Evolutionary conservation across 495 filamentous ascomycete species (phyloP), one percentile per base, ranked within the genome.

Genomic region (Daldinia bambusicola): DNA sequence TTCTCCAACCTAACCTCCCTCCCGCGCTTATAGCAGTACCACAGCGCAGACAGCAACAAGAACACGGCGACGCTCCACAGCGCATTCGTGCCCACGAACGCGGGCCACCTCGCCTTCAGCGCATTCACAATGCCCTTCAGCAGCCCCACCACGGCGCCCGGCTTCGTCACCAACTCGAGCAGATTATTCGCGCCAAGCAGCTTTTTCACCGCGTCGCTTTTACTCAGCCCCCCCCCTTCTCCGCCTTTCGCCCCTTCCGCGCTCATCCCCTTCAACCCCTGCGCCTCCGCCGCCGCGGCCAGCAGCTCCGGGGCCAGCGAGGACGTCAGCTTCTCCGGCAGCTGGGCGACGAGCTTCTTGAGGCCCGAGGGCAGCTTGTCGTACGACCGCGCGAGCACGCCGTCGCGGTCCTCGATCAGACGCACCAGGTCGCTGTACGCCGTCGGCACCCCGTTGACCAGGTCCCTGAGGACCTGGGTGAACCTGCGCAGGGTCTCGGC

Each of bases 11-110:
- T 84, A 13, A 89, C 89, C 80, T 99, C 95, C 14, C 88, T 87
- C 38, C 95, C 95, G 13, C 95, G 89, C 78, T 97, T 97, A 77
- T 98, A 92, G 79, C 93, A 98, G 78, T 99, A 99, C 95, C 95
- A 99, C 66, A 98, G 87, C 55, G 95, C 92, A 76, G 94, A 93
- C 34, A 99, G 80, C 12, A 99, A 83, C 65, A 98, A 83, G 75
- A 94, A 94, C 9, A 98, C 78, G 0, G 90, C 93, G 55, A 98
- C 76, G 62, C 91, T 94, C 88, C 95, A 90, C 4, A 97, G 83
- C 36, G 95, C 89, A 79, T 95, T 98, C 74, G 93, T 92, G 16
- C 88, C 89, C 65, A 97, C 80, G 86, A 87, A 55, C 85, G 84
- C 18, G 86, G 94, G 10, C 88, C 98, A 30, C 91, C 95, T n/a